Conservation (phyloP, 495 filamentous ascomycete species). For the Xylaria scruposa region DNA sequence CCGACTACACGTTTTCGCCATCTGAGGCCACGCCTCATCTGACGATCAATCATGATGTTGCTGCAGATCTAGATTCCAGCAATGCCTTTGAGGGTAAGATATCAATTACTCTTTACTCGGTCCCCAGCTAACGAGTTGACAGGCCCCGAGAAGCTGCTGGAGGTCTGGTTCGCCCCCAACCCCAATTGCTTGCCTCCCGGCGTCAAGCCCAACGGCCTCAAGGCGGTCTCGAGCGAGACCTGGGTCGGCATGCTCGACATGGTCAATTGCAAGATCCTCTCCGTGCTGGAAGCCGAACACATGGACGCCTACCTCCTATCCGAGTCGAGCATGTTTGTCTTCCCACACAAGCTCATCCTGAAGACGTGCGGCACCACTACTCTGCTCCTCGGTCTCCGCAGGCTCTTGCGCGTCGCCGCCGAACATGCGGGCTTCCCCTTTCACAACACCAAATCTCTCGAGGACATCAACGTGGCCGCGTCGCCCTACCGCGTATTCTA, state of each 20-base stretch:
- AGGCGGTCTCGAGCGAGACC: conserved; percentile 78
- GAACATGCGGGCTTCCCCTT: conserved; percentile 84
- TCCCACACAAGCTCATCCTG: conserved; percentile 96
- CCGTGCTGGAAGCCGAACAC: conserved; percentile 90
- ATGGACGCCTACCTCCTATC: conserved; percentile 97
- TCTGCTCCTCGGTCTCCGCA: conserved; percentile 83
- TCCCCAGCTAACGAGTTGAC: no score
- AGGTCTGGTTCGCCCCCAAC: conserved; percentile 96
- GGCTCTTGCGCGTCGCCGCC: conserved; percentile 89
- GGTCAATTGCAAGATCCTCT: conserved; percentile 98
- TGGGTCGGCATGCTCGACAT: conserved; percentile 98
- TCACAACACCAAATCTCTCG: conserved; percentile 52
- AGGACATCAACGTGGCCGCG: conserved; percentile 72
- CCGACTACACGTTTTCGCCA: conserved; percentile 79
- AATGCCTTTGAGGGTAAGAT: conserved; percentile 92
- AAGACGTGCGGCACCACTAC: conserved; percentile 99
- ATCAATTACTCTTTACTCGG: no score
- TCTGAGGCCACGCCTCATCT: conserved; percentile 82
- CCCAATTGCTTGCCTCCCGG: conserved; percentile 72
- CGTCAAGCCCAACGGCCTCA: conserved; percentile 78
- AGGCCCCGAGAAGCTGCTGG: conserved; percentile 95
- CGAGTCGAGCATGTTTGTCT: conserved; percentile 99
- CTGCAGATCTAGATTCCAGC: conserved; percentile 91
- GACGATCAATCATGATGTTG: conserved; percentile 96
- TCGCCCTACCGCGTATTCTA: conserved; percentile 97